Percentiles rank a stretch among this genome's conserved stretches.
Conservation (phyloP, 176 grass and related monocot species). For the Bothriochloa decipiens region DNA sequence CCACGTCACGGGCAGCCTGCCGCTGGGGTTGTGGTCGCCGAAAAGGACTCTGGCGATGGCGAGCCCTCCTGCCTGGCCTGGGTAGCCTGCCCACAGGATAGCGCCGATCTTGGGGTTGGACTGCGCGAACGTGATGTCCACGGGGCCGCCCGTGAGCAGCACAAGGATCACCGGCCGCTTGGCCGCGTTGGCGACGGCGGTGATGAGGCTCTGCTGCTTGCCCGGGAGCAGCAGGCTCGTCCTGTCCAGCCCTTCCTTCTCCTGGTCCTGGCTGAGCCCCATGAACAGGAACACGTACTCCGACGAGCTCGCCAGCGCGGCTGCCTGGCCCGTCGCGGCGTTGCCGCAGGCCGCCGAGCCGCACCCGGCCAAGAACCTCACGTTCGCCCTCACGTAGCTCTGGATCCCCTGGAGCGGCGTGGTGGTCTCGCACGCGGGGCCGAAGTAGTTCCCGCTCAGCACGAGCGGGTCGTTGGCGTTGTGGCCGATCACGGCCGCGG, state of each 20-base stretch:
- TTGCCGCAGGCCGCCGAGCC: slow-evolving; percentile 32
- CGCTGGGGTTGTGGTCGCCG: slow-evolving; percentile 76
- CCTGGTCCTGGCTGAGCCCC: slow-evolving; percentile 62
- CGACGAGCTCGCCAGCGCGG: slow-evolving; percentile 28
- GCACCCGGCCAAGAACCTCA: slow-evolving; percentile 59
- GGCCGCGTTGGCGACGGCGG: slow-evolving; percentile 49
- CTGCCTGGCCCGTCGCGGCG: slow-evolving; percentile 31
- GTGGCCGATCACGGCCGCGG: slow-evolving; percentile 61
- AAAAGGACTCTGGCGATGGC: slow-evolving; percentile 77
- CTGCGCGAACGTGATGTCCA: slow-evolving; percentile 75
- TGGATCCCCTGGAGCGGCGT: slow-evolving; percentile 52
- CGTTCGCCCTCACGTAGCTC: slow-evolving; percentile 7
- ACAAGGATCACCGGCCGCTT: slow-evolving; percentile 69
- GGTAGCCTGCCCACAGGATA: slow-evolving; percentile 83
- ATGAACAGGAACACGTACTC: slow-evolving; percentile 66
- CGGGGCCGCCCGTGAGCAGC: slow-evolving; percentile 74
- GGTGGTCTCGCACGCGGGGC: slow-evolving; percentile 52
- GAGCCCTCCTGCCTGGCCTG: slow-evolving; percentile 65
- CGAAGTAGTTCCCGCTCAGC: slow-evolving; percentile 75
- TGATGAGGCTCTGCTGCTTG: slow-evolving; percentile 67
- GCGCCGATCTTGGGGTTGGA: slow-evolving; percentile 49
- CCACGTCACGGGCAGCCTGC: slow-evolving; percentile 77
- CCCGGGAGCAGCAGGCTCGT: slow-evolving; percentile 66
- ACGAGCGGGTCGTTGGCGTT: slow-evolving; percentile 46
- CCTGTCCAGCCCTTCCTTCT: slow-evolving; percentile 73